phyloP scores from a whole-genome alignment of 164 flowering plant genomes.

The Pachysandra terminalis region DNA sequence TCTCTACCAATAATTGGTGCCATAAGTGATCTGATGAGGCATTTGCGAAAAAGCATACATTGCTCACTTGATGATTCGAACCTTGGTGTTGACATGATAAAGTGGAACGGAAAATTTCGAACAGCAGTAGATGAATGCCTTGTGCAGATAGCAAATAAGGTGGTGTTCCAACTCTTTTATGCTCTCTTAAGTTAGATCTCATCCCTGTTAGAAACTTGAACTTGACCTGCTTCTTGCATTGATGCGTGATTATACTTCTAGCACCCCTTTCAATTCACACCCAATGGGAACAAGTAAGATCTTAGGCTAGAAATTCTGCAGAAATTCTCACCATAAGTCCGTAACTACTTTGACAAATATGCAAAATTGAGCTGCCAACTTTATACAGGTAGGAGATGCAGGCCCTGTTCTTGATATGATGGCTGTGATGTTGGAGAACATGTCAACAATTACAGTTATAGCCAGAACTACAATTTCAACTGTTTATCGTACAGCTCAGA shows the following conservation, averaged over 20 bases:
- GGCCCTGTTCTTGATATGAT: slow-evolving; percentile 86
- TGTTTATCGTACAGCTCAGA: slow-evolving; percentile 87
- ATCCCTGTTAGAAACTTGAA: not conserved
- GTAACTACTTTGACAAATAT: not conserved
- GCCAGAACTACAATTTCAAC: slow-evolving; percentile 75
- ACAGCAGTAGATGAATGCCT: slow-evolving; percentile 87
- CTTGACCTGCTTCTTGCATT: not conserved
- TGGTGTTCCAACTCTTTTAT: slow-evolving; percentile 13
- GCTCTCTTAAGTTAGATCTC: slow-evolving; percentile 1
- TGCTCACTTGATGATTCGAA: slow-evolving; percentile 66
- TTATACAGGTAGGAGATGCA: slow-evolving; percentile 89
- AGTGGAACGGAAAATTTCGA: slow-evolving; percentile 58
- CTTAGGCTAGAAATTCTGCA: not conserved
- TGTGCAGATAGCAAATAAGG: slow-evolving; percentile 65
- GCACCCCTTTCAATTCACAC: too few relatives aligned
- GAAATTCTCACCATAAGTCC: not conserved
- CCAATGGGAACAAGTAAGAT: not conserved
- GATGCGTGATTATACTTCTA: not conserved
- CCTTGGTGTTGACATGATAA: slow-evolving; percentile 52
- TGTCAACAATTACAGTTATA: slow-evolving; percentile 48
- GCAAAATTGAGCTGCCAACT: slow-evolving; percentile 8
- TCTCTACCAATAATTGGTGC: slow-evolving; percentile 82
- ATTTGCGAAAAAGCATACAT: slow-evolving; percentile 82
- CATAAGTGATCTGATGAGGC: slow-evolving; percentile 77
- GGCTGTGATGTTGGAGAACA: slow-evolving; percentile 91